Conservation (phyloP, 192 early-diverging fungal species). For the Coemansia sp. region DNA sequence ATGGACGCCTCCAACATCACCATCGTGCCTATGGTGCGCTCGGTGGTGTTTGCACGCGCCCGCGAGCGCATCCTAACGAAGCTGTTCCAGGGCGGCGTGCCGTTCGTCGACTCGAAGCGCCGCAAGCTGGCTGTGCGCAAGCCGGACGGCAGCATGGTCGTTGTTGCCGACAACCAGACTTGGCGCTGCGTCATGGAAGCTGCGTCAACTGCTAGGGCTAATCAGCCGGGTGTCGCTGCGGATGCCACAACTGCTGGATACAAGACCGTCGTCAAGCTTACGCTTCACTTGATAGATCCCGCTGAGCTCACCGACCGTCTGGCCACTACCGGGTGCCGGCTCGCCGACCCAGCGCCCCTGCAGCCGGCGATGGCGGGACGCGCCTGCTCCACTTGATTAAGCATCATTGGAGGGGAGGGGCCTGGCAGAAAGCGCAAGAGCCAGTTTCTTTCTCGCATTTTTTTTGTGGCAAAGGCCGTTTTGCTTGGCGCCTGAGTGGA, state of each 20-base stretch:
- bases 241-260: not conserved
- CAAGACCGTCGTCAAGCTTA: conserved; percentile 42
- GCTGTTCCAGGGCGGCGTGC: conserved; percentile 41
- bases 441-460: not conserved
- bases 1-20: conserved; percentile 28
- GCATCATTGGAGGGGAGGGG: not conserved
- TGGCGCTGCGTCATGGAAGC: conserved; percentile 51
- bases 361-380: not conserved
- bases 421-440: not conserved
- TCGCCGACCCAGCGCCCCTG: not conserved
- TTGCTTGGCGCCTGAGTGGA: not conserved
- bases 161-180: conserved; percentile 36
- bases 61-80: conserved; percentile 55
- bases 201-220: not conserved
- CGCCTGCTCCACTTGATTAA: not conserved
- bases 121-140: conserved; percentile 27
- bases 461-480: not conserved
- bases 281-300: conserved; percentile 28
- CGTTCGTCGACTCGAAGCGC: conserved; percentile 42
- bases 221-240: not conserved
- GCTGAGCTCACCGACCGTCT: not conserved
- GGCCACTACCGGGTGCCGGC: not conserved
- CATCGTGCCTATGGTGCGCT: conserved; percentile 41
- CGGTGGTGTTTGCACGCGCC: conserved; percentile 49
- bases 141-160: conserved; percentile 21